Conservation (phyloP, 2,329 filamentous ascomycete species). For the Venturia carpophila region DNA sequence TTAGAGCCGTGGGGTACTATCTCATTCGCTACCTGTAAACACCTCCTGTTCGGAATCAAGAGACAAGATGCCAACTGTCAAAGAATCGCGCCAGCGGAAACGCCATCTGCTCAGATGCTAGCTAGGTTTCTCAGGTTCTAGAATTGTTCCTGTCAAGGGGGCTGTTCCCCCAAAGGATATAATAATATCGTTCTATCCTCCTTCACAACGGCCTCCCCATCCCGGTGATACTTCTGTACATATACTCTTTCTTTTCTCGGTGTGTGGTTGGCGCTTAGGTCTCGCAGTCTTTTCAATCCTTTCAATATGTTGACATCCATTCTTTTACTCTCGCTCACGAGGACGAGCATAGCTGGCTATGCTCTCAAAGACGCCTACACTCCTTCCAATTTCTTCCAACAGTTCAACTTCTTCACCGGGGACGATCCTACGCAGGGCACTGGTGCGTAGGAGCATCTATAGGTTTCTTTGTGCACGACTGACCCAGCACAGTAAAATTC, state of each 20-base stretch:
- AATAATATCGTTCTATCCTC: constrained; percentile 1
- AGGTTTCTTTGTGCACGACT: constrained; percentile 26
- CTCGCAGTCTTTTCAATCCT: not conserved
- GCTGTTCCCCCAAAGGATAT: not conserved
- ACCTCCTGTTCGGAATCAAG: constrained; percentile 6
- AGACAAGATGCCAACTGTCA: constrained; percentile 12
- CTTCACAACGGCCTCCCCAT: not conserved
- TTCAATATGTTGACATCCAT: constrained; percentile 9
- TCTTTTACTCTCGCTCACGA: constrained; percentile 14
- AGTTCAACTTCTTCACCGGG: constrained; percentile 38
- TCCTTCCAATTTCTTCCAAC: constrained; percentile 37
- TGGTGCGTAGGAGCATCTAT: constrained; percentile 22
- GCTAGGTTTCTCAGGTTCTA: not conserved
- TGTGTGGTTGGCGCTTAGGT: not conserved
- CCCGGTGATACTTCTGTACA: not conserved
- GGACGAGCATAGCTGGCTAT: constrained; percentile 24
- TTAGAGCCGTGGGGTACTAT: not conserved
- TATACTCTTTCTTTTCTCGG: constrained; percentile 13
- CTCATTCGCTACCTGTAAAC: constrained; percentile 4
- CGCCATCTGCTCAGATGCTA: not conserved
- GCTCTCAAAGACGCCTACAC: constrained; percentile 33
- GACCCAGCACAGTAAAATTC: constrained; percentile 28
- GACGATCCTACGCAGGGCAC: constrained; percentile 38
- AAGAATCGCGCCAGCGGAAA: constrained; percentile 10
- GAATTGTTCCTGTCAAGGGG: not conserved